Conservation (phyloP, 352 stramenopile species). For the Globisporangium radiosum region DNA sequence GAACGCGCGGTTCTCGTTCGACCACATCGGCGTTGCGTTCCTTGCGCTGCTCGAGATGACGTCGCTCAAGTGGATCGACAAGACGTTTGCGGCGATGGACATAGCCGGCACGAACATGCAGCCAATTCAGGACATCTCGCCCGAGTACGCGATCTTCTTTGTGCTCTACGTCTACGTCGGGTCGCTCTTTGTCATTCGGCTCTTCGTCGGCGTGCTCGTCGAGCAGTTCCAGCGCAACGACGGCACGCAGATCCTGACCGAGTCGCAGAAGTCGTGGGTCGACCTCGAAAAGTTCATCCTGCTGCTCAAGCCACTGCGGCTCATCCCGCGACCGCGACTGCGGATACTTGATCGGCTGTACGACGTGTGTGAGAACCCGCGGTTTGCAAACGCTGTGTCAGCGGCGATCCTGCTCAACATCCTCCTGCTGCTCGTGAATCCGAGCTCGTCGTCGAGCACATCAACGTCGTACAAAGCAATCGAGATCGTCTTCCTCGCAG, state of each 20-base stretch:
- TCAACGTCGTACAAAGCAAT: conserved; percentile 44
- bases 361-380: conserved; percentile 52
- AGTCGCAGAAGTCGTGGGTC: conserved; percentile 75
- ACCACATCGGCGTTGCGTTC: conserved; percentile 61
- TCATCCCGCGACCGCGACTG: conserved; percentile 34
- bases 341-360: conserved; percentile 33
- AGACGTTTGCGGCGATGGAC: conserved; percentile 70
- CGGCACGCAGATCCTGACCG: conserved; percentile 71
- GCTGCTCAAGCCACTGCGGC: conserved; percentile 51
- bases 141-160: conserved; percentile 56
- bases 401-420: conserved; percentile 71
- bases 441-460: conserved; percentile 17
- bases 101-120: conserved; percentile 42
- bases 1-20: conserved; percentile 72
- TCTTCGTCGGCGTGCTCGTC: conserved; percentile 76
- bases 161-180: conserved; percentile 72
- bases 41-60: conserved; percentile 74
- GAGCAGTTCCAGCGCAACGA: conserved; percentile 84
- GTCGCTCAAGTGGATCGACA: conserved; percentile 78
- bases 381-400: conserved; percentile 43
- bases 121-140: conserved; percentile 38
- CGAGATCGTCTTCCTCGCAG: conserved; percentile 59
- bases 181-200: conserved; percentile 68
- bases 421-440: conserved; percentile 56
- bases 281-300: conserved; percentile 78